Evolutionary conservation across 2,329 filamentous ascomycete genomes (phyloP).

Genomic region (Microthyrium microscopicum): DNA sequence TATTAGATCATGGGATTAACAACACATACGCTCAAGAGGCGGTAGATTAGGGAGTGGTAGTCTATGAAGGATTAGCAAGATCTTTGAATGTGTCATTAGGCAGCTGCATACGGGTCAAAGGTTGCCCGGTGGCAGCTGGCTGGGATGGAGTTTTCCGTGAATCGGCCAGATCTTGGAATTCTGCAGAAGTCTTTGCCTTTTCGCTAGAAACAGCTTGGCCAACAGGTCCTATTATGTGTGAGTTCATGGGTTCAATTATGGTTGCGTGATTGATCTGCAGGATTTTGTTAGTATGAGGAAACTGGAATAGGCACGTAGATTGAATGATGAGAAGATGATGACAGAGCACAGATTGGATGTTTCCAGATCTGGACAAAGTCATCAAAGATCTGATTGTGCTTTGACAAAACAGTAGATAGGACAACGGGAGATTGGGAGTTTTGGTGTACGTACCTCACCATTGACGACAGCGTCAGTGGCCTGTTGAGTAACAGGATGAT

Average conservation of each 20-base stretch:
- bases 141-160: conserved; percentile 35
- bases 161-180: conserved; percentile 41
- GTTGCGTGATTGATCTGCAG: neutral
- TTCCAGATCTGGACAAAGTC: too few species aligned
- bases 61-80: conserved; percentile 22
- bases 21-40: conserved; percentile 39
- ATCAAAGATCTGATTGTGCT: neutral
- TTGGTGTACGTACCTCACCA: conserved; percentile 23
- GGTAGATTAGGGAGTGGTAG: conserved; percentile 52
- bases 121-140: conserved; percentile 42
- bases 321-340: neutral
- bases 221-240: conserved; percentile 30
- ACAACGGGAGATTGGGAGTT: neutral
- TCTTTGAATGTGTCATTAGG: neutral
- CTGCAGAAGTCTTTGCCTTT: conserved; percentile 36
- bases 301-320: neutral
- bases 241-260: conserved; percentile 10
- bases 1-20: conserved; percentile 1
- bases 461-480: conserved; percentile 25
- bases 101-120: conserved; percentile 38
- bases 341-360: neutral
- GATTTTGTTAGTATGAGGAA: neutral
- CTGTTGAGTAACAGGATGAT: conserved; percentile 33
- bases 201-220: conserved; percentile 40
- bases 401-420: neutral